Evolutionary conservation across 257 asterid genomes (phyloP).

Genomic region (Nicotiana attenuata): DNA sequence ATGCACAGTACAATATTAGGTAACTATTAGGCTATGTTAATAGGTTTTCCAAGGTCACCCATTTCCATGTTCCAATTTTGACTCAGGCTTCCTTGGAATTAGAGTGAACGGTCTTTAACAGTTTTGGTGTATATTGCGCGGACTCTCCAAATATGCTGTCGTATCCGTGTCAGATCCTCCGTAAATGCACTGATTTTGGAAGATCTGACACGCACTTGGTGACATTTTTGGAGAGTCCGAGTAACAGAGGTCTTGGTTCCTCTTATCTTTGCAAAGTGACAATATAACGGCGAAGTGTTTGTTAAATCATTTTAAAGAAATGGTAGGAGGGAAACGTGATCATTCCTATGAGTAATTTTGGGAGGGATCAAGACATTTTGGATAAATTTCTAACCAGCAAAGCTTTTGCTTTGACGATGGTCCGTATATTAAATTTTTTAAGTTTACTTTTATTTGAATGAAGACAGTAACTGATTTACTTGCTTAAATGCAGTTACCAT

Average conservation of each 20-base stretch:
- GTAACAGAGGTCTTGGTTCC: background rate
- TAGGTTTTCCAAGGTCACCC: background rate
- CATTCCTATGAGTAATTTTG: background rate
- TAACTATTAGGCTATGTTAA: background rate
- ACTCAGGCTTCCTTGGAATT: background rate
- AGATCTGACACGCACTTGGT: no score
- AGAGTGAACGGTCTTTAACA: background rate
- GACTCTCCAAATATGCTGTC: no score
- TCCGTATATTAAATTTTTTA: background rate
- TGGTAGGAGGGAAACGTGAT: background rate
- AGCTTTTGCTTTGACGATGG: background rate
- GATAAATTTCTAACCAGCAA: background rate
- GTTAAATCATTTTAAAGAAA: background rate
- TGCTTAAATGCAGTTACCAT: constrained; percentile 51
- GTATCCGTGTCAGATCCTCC: no score
- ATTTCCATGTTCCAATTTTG: background rate
- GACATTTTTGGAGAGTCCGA: no score
- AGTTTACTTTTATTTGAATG: background rate
- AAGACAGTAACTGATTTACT: background rate
- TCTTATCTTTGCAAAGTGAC: background rate
- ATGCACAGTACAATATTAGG: background rate
- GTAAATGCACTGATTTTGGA: no score
- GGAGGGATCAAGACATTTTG: background rate
- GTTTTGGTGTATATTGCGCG: background rate
- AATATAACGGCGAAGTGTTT: background rate